Evolutionary conservation across 2,329 filamentous ascomycete genomes (phyloP).

Genomic region (Ascosphaera aggregata): DNA sequence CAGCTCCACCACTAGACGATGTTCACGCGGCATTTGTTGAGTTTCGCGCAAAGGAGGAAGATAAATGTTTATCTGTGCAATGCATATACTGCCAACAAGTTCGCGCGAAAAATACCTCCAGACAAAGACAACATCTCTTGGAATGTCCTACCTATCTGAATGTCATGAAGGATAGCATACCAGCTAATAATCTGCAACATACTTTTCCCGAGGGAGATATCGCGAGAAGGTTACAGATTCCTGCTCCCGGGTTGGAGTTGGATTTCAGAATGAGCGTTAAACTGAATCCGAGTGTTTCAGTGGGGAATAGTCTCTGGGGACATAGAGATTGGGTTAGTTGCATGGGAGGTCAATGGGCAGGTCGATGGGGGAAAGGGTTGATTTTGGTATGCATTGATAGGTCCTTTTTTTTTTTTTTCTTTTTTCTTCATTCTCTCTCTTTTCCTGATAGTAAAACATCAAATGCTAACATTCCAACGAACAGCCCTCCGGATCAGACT

Average conservation of each 20-base stretch:
- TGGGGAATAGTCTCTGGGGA: constrained; percentile 25
- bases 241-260: constrained; percentile 24
- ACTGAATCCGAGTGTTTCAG: constrained; percentile 25
- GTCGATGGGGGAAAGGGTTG: constrained; percentile 28
- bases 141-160: constrained; percentile 26
- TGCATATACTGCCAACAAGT: constrained; percentile 28
- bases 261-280: constrained; percentile 31
- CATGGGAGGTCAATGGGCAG: constrained; percentile 27
- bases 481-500: constrained; percentile 27
- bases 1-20: constrained; percentile 24
- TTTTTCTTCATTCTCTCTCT: no score
- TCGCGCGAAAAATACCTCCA: constrained; percentile 26
- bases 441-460: not conserved
- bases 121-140: constrained; percentile 25
- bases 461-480: constrained; percentile 2
- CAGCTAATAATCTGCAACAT: constrained; percentile 27
- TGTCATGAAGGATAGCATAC: constrained; percentile 29
- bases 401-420: not conserved
- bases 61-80: constrained; percentile 26
- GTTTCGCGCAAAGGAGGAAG: constrained; percentile 23
- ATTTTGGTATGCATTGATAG: constrained; percentile 20
- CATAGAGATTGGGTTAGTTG: constrained; percentile 28
- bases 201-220: constrained; percentile 27
- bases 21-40: constrained; percentile 26
- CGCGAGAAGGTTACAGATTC: constrained; percentile 23